Evolutionary conservation across 2,329 filamentous ascomycete genomes (phyloP), one percentile per base, ranked within the genome.

Genomic region (Leptoxyphium fumago): DNA sequence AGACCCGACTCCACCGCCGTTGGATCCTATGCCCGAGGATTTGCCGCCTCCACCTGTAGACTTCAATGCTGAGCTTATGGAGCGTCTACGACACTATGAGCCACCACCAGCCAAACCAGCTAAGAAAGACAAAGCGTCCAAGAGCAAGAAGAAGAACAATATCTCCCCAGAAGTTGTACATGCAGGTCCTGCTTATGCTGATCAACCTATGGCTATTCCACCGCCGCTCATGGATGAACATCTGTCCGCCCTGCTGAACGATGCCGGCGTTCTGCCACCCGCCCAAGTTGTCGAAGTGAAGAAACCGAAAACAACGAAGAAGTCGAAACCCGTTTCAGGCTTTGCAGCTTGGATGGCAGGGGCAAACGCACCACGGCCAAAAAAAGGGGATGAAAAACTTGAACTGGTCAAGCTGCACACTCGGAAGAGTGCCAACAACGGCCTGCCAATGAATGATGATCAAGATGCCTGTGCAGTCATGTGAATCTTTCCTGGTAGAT

Each of bases 261-360:
- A 41, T 13, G 41, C 34, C 21, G 45, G 41, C 13, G 45, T 47
- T 40, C 48, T 50, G 13, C 52, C 51, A 14, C 50, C 49, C 26
- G 41, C 49, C 21, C 34, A 38, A 8, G 34, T 17, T 18, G 38
- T 40, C 17, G 38, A 40, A 18, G 38, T 18, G 38, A 40, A 21
- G 17, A 21, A 40, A 18, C 38, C 14, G 11, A 17, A 17, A 13
- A 15, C 14, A 18, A 13, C 38, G 6, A 40, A 40, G 17, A 40
- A 28, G 14, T 4, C 38, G 3, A 40, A 40, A 28, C 14, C 5
- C 5, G 14, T 28, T 5, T 28, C 38, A 14, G 14, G 46, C 18
- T 46, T 55, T 14, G 48, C 50, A 34, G 53, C 55, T 15, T 59
- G 56, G 56, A 54, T 59, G 42, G 52, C 51, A 29, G 55, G 54